Evolutionary conservation across 169 alveolate genomes (phyloP).

Genomic region (Plasmodium ovale): DNA sequence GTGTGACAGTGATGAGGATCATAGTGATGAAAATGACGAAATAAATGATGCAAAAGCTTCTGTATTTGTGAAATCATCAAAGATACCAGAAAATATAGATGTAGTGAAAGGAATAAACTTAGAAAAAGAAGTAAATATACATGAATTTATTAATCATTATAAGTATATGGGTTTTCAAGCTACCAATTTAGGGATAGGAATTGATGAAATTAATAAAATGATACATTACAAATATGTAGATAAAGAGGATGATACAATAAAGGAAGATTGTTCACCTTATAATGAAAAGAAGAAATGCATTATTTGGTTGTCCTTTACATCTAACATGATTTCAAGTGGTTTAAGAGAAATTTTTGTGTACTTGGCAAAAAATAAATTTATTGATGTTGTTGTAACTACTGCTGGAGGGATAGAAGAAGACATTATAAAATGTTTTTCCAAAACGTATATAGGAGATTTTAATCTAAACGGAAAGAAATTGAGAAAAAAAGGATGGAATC

Average conservation of each 20-base stretch:
- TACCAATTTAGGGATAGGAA: slow-evolving; percentile 84
- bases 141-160: slow-evolving; percentile 77
- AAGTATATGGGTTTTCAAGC: slow-evolving; percentile 86
- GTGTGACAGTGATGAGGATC: slow-evolving; percentile 35
- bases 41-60: slow-evolving; percentile 53
- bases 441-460: slow-evolving; percentile 92
- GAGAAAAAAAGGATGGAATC: slow-evolving; percentile 96
- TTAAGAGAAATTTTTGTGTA: slow-evolving; percentile 95
- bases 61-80: slow-evolving; percentile 74
- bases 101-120: slow-evolving; percentile 78
- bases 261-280: slow-evolving; percentile 81
- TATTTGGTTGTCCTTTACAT: slow-evolving; percentile 97
- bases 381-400: slow-evolving; percentile 96
- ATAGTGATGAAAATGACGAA: slow-evolving; percentile 20
- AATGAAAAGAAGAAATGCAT: slow-evolving; percentile 92
- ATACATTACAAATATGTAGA: slow-evolving; percentile 78
- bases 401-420: slow-evolving; percentile 99
- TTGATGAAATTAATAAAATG: slow-evolving; percentile 86
- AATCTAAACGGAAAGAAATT: slow-evolving; percentile 92
- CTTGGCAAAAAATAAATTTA: slow-evolving; percentile 94
- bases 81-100: slow-evolving; percentile 78
- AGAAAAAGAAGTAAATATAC: slow-evolving; percentile 78
- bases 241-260: slow-evolving; percentile 21
- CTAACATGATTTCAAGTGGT: slow-evolving; percentile 97
- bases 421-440: slow-evolving; percentile 96